Conservation (phyloP, 768 basidiomycete genomes). For the Lepiota subincarnata region DNA sequence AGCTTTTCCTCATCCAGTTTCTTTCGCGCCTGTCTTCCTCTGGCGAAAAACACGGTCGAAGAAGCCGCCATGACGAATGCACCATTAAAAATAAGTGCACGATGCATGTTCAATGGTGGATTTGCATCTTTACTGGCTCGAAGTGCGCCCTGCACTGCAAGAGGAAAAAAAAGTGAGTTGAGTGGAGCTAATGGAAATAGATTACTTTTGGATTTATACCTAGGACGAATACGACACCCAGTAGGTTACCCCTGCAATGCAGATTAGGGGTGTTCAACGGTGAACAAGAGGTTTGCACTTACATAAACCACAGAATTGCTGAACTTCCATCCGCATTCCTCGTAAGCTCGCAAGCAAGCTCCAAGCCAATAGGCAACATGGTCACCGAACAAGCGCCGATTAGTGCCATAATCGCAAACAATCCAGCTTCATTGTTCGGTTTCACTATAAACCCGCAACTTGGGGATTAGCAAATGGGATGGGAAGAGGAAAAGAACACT, state of each 20-base stretch:
- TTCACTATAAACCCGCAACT: conserved; percentile 40
- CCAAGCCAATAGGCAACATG: conserved; percentile 72
- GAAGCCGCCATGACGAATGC: conserved; percentile 38
- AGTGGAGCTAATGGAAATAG: not conserved
- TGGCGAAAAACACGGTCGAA: conserved; percentile 44
- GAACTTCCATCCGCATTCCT: conserved; percentile 76
- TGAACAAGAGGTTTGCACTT: conserved; percentile 22
- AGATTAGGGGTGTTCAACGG: not conserved
- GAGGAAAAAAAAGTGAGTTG: not conserved
- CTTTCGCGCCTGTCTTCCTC: conserved; percentile 60
- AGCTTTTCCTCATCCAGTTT: conserved; percentile 54
- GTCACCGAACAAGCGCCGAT: conserved; percentile 64
- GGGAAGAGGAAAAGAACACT: conserved; percentile 14
- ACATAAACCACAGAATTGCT: conserved; percentile 75
- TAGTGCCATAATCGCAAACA: conserved; percentile 66
- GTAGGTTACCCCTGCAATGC: conserved; percentile 54
- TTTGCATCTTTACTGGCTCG: conserved; percentile 54
- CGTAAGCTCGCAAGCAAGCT: conserved; percentile 77
- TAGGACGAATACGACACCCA: conserved; percentile 58
- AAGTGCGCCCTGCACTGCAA: conserved; percentile 60
- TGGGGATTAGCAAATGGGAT: not conserved
- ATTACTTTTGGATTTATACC: conserved; percentile 35
- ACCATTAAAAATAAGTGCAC: conserved; percentile 65
- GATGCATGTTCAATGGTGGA: conserved; percentile 73
- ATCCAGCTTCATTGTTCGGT: conserved; percentile 51